Percentiles rank a stretch among this genome's conserved stretches.
These are phyloP conservation scores for Hebeloma cylindrosporum DNA, from an alignment of 768 basidiomycete genomes.

Conservation along the genomic window DNA sequence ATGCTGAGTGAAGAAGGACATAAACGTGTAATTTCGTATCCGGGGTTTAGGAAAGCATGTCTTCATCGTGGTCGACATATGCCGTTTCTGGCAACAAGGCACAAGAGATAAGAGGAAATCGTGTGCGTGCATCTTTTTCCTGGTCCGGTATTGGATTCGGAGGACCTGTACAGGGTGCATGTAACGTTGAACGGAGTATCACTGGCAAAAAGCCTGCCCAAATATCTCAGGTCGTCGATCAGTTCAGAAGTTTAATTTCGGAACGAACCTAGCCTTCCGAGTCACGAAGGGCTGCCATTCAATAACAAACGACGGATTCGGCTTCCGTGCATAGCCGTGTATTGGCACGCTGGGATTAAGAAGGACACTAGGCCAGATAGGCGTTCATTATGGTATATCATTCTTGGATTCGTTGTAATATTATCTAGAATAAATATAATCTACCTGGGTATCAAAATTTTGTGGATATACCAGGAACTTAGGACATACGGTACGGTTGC, in stretches of 20 bases:
- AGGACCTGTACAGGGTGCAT: constrained; percentile 17
- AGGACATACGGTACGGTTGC: too few relatives aligned
- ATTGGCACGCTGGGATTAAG: not conserved
- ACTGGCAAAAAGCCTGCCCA: constrained; percentile 16
- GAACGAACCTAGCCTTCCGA: constrained; percentile 31
- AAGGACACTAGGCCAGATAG: not conserved
- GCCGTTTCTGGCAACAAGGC: constrained; percentile 58
- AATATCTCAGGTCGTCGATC: constrained; percentile 25
- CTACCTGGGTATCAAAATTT: constrained; percentile 12
- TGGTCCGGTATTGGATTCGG: constrained; percentile 15
- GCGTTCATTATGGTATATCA: constrained; percentile 20
- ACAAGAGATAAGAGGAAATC: constrained; percentile 48
- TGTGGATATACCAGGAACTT: too few relatives aligned
- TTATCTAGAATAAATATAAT: constrained; percentile 9
- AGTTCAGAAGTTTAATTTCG: constrained; percentile 44
- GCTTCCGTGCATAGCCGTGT: too few relatives aligned
- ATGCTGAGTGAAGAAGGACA: constrained; percentile 41
- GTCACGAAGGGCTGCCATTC: constrained; percentile 11
- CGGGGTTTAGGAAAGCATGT: constrained; percentile 70
- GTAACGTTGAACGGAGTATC: constrained; percentile 13
- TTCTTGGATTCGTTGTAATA: constrained; percentile 5
- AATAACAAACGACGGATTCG: constrained; percentile 11
- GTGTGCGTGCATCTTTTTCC: constrained; percentile 13
- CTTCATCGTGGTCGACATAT: constrained; percentile 56
- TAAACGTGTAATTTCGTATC: constrained; percentile 65